A percentile compares a stretch with the other conserved stretches of the same genome.
Conservation (phyloP, 1,284 basidiomycete genomes). For the Fomitopsis palustris region DNA sequence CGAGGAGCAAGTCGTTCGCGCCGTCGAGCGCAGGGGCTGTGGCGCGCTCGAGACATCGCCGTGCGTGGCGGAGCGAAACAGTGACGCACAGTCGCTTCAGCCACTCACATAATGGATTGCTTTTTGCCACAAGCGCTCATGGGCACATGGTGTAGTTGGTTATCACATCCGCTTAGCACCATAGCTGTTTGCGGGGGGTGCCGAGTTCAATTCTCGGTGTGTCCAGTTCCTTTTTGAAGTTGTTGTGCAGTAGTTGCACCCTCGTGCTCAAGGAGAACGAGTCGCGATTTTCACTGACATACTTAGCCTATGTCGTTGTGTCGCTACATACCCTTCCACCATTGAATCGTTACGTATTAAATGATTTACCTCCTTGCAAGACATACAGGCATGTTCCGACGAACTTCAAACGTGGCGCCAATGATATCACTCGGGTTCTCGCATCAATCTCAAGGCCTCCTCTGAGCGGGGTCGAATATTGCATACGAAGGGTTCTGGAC, state of each 20-base stretch:
- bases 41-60: background rate
- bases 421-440: too few species aligned
- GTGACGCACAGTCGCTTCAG: background rate
- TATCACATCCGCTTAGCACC: constrained; percentile 47
- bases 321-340: too few species aligned
- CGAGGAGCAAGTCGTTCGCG: background rate
- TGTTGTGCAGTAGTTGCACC: background rate
- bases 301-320: too few species aligned
- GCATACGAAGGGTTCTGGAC: constrained; percentile 4
- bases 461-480: background rate
- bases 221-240: constrained; percentile 15
- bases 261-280: too few species aligned
- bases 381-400: too few species aligned
- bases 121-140: background rate
- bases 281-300: too few species aligned
- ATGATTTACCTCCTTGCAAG: too few species aligned
- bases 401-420: too few species aligned
- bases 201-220: constrained; percentile 32
- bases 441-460: background rate
- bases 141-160: constrained; percentile 48
- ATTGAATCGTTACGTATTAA: too few species aligned
- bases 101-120: background rate
- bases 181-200: constrained; percentile 25
- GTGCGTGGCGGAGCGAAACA: background rate
- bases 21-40: constrained; percentile 3